Evolutionary conservation across 140 eudicot genomes (phyloP).

Genomic region (Cichorium intybus): DNA sequence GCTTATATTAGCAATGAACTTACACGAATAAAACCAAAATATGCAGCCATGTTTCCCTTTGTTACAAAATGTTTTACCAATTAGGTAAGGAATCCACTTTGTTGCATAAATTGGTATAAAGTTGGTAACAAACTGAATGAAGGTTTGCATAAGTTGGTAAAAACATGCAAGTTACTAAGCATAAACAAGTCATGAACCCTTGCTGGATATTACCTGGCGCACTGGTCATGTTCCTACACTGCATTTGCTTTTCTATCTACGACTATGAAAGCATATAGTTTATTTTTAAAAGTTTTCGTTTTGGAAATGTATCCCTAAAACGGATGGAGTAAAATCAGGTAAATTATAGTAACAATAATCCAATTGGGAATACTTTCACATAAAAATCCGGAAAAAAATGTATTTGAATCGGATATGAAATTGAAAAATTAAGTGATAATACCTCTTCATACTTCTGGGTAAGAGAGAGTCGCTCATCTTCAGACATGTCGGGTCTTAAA

Average conservation of each 20-base stretch:
- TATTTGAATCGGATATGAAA: not conserved
- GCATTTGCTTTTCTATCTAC: not conserved
- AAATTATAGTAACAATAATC: not conserved
- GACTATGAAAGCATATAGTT: not conserved
- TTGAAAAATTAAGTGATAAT: not conserved
- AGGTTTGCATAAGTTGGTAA: too few relatives aligned
- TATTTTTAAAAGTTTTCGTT: not conserved
- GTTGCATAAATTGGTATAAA: too few relatives aligned
- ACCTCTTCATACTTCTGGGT: slow-evolving; percentile 98
- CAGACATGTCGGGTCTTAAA: slow-evolving; percentile 87
- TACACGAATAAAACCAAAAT: too few relatives aligned
- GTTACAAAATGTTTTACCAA: too few relatives aligned
- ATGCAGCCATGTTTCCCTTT: too few relatives aligned
- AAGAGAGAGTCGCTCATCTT: slow-evolving; percentile 78
- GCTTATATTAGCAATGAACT: too few relatives aligned
- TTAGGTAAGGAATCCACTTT: too few relatives aligned
- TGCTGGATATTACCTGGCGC: too few relatives aligned
- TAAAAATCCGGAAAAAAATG: not conserved
- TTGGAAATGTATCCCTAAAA: not conserved
- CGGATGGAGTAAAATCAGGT: not conserved
- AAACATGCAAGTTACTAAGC: too few relatives aligned
- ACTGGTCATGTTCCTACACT: not conserved
- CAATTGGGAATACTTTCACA: not conserved
- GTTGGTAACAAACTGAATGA: too few relatives aligned
- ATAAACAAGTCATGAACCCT: too few relatives aligned